Base-by-base conservation (phyloP, 129 eudicot genomes). In the Pseudognaphalium luteoalbum region DNA sequence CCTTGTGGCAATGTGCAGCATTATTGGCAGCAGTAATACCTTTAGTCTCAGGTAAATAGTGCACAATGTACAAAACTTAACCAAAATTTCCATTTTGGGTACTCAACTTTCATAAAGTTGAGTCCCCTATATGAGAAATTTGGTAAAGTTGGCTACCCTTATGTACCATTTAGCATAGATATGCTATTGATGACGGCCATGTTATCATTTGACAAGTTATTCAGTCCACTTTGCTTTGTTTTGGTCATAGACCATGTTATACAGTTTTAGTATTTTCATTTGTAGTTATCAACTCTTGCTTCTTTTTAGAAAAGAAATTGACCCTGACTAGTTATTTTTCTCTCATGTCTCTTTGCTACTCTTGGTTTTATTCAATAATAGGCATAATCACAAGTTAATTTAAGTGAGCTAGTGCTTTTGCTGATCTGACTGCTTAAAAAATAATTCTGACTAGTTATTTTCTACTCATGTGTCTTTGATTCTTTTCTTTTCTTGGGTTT, bases 361-460 rank as follows among this genome's bases (percentile, higher is more conserved):
- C 33, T 63, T n/a, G 44, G 62, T 5, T 75, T 63, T 59, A 54
- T 59, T 33, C 9, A 42, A 19, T 58, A 28, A 20, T 69, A 69
- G 66, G 64, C 65, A 29, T 71, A 39, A 37, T 21, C 64, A 15
- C 64, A 17, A 74, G 33, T 25, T 15, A 64, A 17, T 35, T 64
- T 42, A 54, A 42, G 75, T 68, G 50, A 68, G 60, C 62, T 68
- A 47, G 70, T 68, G 61, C 51, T 72, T 66, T 71, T 63, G 44
- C 8, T 35, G 1, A 9, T 35, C 9, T 7, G 41, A 35, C 9
- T 35, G 41, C 41, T 35, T 35, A 35, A 35, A 35, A 35, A 35
- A 35, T 5, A 35, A 35, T 35, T 35, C 41, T 73, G 56, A 47
- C 68, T 22, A 39, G 15, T 37, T 58, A 34, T 35, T 21, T 72